Base-by-base conservation (phyloP, 1,284 basidiomycete species). In the Cronartium quercuum region DNA sequence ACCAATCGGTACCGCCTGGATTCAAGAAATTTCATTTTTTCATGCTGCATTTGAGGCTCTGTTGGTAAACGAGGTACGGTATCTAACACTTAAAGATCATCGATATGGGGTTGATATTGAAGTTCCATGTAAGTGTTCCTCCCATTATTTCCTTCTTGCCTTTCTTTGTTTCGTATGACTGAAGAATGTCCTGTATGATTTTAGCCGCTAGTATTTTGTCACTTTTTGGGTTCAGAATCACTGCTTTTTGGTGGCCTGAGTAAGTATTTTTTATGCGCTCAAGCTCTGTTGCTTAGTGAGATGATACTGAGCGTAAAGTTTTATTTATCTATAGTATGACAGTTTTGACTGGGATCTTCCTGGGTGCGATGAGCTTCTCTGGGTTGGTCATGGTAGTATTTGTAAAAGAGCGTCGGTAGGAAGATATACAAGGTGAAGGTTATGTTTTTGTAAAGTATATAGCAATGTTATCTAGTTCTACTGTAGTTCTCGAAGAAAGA, bases 31-130 rank as follows among this genome's bases (percentile, higher is more conserved):
- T 13, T 95, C 92, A 2, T 98, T 98, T 86, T 98, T 96, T 89
- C 95, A 98, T 83, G 94, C 95, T n/a, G 95, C 91, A 0, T 98
- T 93, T 80, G 95, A 98, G 83, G 93, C 91, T 0, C 86, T 98
- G 37, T 89, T 94, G 34, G 94, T 98, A 76, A 98, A 98, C 81
- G 94, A 98, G 83, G 84, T 98, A 68, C 85, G 94, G 63, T 96
- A 94, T 82, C 84, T 98, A n/a, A 90, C 92, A 79, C 84, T 98
- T 66, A 92, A 91, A 80, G 91, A 98, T 82, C 86, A 88, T 79
- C 90, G 91, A 15, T 94, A 93, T 80, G 94, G 94, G 18, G 90
- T 96, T 2, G 93, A 95, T 80, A 86, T 96, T 66, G 92, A 96
- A 80, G 89, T 97, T 0, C 68, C 75, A 61, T 71, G 67, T 69